Conservation (phyloP, 352 stramenopile genomes). For the Phytophthora kernoviae region DNA sequence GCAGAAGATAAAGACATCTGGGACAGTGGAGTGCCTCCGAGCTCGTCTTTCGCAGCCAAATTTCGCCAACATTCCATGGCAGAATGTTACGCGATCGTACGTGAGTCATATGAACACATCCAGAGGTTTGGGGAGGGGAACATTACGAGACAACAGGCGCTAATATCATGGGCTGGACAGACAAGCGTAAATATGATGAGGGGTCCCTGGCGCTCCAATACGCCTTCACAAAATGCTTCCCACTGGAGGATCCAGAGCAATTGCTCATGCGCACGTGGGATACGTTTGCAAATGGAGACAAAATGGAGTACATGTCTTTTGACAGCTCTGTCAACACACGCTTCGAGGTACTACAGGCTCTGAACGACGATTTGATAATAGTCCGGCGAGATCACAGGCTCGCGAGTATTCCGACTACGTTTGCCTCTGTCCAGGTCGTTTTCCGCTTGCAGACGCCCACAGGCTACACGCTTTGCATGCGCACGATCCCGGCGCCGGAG, state of each 20-base stretch:
- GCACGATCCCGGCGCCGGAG: slow-evolving; percentile 61
- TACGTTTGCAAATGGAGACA: slow-evolving; percentile 44
- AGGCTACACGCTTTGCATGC: slow-evolving; percentile 68
- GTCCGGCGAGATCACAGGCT: slow-evolving; percentile 63
- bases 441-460: slow-evolving; percentile 67
- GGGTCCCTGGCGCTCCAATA: slow-evolving; percentile 49
- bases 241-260: slow-evolving; percentile 29
- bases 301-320: slow-evolving; percentile 56
- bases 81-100: slow-evolving; percentile 54
- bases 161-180: slow-evolving; percentile 63
- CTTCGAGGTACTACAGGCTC: slow-evolving; percentile 55
- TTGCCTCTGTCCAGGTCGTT: slow-evolving; percentile 59
- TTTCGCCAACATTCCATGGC: slow-evolving; percentile 31
- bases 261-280: slow-evolving; percentile 53
- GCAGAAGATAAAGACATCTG: slow-evolving; percentile 16
- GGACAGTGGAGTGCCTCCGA: slow-evolving; percentile 37
- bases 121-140: slow-evolving; percentile 37
- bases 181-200: slow-evolving; percentile 44
- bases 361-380: slow-evolving; percentile 69
- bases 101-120: slow-evolving; percentile 60
- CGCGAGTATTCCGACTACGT: slow-evolving; percentile 50
- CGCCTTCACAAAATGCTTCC: slow-evolving; percentile 61
- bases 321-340: slow-evolving; percentile 50
- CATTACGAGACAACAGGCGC: slow-evolving; percentile 43
- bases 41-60: slow-evolving; percentile 43